Base-by-base conservation (phyloP, 306 rosid genomes). In the Myrica gale region DNA sequence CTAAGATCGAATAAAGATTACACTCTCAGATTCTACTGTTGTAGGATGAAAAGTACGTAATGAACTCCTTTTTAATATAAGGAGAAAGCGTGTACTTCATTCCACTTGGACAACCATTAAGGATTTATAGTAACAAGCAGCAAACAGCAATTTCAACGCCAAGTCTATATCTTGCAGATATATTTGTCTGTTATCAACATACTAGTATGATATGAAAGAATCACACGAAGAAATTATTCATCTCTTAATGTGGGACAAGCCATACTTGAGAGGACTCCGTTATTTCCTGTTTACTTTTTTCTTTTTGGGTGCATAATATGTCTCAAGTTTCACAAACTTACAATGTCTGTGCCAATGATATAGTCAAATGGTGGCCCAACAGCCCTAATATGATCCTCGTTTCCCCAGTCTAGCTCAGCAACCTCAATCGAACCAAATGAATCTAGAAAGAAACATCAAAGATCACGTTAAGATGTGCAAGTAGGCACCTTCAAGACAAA, bases 301-400 rank as follows among this genome's bases (percentile, higher is more conserved):
- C 37, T 26, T 32, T 32, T 32, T 32, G 37, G 43, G 23, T 52
- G 19, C 44, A 47, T 12, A 47, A 58, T 19, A 32, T 54, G 82
- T 17, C 57, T 69, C 51, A 69, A 45, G 73, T 6, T 53, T 19
- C 23, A 51, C 20, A 6, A 61, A 75, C 96, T 88, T 88, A 92
- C 98, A 81, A 95, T 89, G 32, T 95, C 97, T 66, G 98, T 95
- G 84, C 98, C 97, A 66, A 95, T 86, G 74, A 95, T 85, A 83
- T 86, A 88, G 82, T 92, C 97, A 88, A 92, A 95, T 17, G 97
- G 97, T 76, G 97, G 97, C 69, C 71, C 90, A 75, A 90, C 94
- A 43, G 93, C 97, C 78, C 79, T 84, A 77, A 92, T 79, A 76
- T 92, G 92, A 78, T 86, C 88, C 76, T 90, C 84, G 43, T 90